These are phyloP conservation scores for Nectriaceae sp. DNA, from an alignment of 2,329 filamentous ascomycete species.

Conservation along the genomic window DNA sequence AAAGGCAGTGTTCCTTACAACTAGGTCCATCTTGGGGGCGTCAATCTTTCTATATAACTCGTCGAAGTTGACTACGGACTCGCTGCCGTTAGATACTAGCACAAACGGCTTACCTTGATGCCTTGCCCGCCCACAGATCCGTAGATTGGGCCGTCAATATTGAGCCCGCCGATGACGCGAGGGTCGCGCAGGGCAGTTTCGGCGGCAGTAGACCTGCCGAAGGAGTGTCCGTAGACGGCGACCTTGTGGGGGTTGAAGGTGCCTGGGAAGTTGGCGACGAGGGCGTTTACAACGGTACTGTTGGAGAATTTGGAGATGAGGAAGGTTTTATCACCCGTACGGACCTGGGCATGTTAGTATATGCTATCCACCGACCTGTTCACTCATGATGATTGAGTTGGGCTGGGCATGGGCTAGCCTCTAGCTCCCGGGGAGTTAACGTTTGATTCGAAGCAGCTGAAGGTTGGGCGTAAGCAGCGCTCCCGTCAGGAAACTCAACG, in stretches of 20 bases:
- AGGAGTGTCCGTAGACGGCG: conserved; percentile 13
- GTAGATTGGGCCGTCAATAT: conserved; percentile 14
- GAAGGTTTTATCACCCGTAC: conserved; percentile 9
- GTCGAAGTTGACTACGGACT: not conserved
- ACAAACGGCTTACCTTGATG: conserved; percentile 24
- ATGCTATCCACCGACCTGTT: not conserved
- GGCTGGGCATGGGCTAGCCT: conserved; percentile 3
- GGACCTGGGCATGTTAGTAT: not conserved
- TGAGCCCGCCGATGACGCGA: conserved; percentile 35
- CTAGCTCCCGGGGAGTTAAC: conserved; percentile 2
- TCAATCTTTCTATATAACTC: conserved; percentile 12
- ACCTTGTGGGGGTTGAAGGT: conserved; percentile 6
- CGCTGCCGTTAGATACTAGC: not conserved
- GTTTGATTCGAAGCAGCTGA: not conserved
- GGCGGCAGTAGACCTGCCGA: conserved; percentile 18
- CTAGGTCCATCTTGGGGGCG: conserved; percentile 11
- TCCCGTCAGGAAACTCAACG: conserved; percentile 47
- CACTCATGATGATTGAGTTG: not conserved
- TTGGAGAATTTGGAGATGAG: conserved; percentile 25
- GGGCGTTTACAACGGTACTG: conserved; percentile 4
- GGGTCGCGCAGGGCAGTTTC: conserved; percentile 31
- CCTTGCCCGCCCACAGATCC: conserved; percentile 22
- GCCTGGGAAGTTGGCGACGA: conserved; percentile 11
- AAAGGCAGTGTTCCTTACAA: not conserved
- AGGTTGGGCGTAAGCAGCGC: conserved; percentile 10